Percentiles rank a stretch among this genome's conserved stretches.
Conservation (phyloP, 148 eudicot species). For the Rhododendron ferrugineum region DNA sequence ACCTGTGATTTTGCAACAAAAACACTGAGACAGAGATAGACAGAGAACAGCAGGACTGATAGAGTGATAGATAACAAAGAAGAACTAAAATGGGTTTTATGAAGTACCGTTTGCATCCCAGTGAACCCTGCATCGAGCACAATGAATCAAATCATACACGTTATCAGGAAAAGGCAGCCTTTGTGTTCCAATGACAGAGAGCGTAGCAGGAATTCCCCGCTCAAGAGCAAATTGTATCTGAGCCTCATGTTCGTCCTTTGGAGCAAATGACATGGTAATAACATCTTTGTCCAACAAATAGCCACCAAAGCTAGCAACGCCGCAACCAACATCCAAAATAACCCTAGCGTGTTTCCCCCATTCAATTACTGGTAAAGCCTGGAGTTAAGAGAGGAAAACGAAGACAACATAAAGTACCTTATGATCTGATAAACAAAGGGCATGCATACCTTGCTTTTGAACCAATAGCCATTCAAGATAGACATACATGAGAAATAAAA, state of each 20-base stretch:
- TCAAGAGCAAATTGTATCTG: slow-evolving; percentile 99
- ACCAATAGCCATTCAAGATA: not conserved
- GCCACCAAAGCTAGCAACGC: slow-evolving; percentile 99
- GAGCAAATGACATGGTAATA: slow-evolving; percentile 93
- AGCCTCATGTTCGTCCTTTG: slow-evolving; percentile 97
- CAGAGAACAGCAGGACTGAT: slow-evolving; percentile 4
- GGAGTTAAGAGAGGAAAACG: slow-evolving; percentile 12
- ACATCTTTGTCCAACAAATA: slow-evolving; percentile 82
- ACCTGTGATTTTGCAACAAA: slow-evolving; percentile 40
- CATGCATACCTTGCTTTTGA: not conserved
- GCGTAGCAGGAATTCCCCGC: slow-evolving; percentile 91
- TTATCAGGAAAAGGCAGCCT: slow-evolving; percentile 94
- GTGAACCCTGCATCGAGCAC: slow-evolving; percentile 99
- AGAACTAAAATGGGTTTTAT: not conserved
- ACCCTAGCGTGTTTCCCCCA: slow-evolving; percentile 91
- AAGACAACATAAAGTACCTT: not conserved
- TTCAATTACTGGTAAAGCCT: slow-evolving; percentile 64
- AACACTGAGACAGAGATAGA: not conserved
- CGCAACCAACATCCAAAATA: slow-evolving; percentile 95
- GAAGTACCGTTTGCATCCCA: slow-evolving; percentile 90
- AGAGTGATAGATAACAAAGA: not conserved
- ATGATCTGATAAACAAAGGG: not conserved
- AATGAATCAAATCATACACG: slow-evolving; percentile 80
- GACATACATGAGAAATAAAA: not conserved
- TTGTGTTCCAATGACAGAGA: slow-evolving; percentile 92